Evolutionary conservation across 2,329 filamentous ascomycete species (phyloP).

Genomic region (Drechslerella dactyloides): DNA sequence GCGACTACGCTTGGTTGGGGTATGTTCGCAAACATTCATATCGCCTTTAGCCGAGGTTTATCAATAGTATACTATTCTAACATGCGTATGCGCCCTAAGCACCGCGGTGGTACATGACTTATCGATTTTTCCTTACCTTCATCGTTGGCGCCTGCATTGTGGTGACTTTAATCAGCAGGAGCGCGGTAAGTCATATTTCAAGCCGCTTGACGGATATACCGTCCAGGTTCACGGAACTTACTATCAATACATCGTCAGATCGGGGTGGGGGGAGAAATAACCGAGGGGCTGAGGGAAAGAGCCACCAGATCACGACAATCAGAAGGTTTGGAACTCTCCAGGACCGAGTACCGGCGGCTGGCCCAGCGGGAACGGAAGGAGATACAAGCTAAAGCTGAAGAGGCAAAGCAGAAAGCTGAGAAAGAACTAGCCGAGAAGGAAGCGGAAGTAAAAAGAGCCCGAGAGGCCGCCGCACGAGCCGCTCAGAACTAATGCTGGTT

Average conservation of each 20-base stretch:
- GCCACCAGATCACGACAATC: conserved; percentile 45
- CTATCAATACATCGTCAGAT: conserved; percentile 45
- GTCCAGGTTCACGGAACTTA: neutral
- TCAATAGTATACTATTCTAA: too few relatives aligned
- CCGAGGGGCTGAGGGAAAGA: conserved; percentile 26
- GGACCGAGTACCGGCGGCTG: conserved; percentile 36
- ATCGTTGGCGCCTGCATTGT: conserved; percentile 84
- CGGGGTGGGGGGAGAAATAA: conserved; percentile 27
- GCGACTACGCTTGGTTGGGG: conserved; percentile 76
- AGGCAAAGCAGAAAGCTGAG: conserved; percentile 36
- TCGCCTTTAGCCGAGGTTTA: too few relatives aligned
- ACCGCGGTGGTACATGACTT: conserved; percentile 83
- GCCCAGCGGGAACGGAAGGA: conserved; percentile 17
- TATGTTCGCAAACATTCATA: neutral
- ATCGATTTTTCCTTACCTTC: conserved; percentile 90
- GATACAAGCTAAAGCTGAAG: conserved; percentile 28
- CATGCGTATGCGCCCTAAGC: too few relatives aligned
- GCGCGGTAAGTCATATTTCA: conserved; percentile 68
- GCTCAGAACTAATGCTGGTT: neutral
- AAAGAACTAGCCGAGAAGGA: conserved; percentile 6
- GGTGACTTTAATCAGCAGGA: conserved; percentile 78
- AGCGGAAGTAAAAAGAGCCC: conserved; percentile 6
- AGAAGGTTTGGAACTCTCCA: conserved; percentile 42
- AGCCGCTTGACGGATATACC: neutral
- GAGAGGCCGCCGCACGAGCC: conserved; percentile 2